Evolutionary conservation across 176 grass and related monocot species (phyloP), one percentile per base, ranked within the genome.

Genomic region (Dendrocalamus sinicus): DNA sequence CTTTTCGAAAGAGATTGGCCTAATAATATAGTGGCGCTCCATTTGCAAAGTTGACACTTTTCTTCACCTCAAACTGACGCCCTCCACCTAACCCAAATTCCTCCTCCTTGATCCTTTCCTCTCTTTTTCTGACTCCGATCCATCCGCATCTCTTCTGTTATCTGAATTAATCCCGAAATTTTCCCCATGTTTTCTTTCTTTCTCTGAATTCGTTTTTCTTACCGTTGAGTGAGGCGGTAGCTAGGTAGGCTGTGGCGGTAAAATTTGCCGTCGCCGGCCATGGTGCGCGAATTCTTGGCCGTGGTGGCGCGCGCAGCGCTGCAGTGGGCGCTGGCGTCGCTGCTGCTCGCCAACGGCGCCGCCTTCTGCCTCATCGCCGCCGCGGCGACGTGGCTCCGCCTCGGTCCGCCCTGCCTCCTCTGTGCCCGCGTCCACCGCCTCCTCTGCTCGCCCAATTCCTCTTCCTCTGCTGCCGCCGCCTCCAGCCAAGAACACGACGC

Each of bases 261-360:
- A 45, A 45, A 20, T 4, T 45, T 19, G 67, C 40, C 68, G 6
- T 13, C 12, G 46, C 22, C 58, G 12, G 88, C 48, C 47, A 90
- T 90, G 89, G n/a, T 87, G 73, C 79, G 67, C 20, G 67, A 87
- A 73, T 10, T 90, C 2, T 4, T 90, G 20, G 73, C 22, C 48
- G 58, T 90, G 22, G 50, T 54, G 79, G 79, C 19, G 74, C 79
- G 73, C 57, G 79, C 84, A 57, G 84, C 48, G 84, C 48, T 90
- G 58, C 74, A 90, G 80, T 90, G 84, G 89, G 89, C 50, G 80
- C 26, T 87, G 67, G 48, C 89, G 28, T 43, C 89, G 50, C 79
- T 87, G 74, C 79, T 90, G 15, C 73, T 90, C 11, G 84, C 80
- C 67, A 90, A 90, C 80, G 89, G 89, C 48, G 89, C 89, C 40